A percentile compares a stretch with the other conserved stretches of the same genome.
These are phyloP conservation scores for Arthrobotrys sinensis DNA, from an alignment of 2,329 filamentous ascomycete genomes.

Conservation along the genomic window DNA sequence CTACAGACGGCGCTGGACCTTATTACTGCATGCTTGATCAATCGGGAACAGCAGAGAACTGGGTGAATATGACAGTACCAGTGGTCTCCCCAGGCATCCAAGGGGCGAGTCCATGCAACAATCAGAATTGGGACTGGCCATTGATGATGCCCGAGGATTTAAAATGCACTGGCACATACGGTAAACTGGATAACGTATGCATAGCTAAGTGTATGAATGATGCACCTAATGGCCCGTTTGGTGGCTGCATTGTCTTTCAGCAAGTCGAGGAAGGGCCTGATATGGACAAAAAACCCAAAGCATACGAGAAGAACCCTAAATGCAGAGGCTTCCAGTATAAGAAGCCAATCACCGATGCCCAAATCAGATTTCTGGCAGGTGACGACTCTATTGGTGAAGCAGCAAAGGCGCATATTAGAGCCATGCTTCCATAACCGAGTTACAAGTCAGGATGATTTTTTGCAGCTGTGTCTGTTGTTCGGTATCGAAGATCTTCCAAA, in stretches of 20 bases:
- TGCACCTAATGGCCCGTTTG: slow-evolving; percentile 27
- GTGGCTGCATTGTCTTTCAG: slow-evolving; percentile 31
- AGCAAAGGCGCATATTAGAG: not conserved
- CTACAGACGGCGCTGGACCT: slow-evolving; percentile 21
- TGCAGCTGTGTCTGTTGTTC: no score
- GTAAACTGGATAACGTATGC: not conserved
- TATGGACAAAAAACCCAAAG: not conserved
- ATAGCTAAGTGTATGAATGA: slow-evolving; percentile 19
- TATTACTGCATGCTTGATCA: slow-evolving; percentile 25
- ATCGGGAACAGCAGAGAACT: not conserved
- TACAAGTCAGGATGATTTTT: not conserved
- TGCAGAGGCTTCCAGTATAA: slow-evolving; percentile 33
- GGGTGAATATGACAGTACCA: slow-evolving; percentile 23
- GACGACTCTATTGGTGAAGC: slow-evolving; percentile 5
- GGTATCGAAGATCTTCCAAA: no score
- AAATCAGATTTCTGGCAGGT: slow-evolving; percentile 25
- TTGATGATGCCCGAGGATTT: slow-evolving; percentile 18
- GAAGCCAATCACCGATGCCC: not conserved
- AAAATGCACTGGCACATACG: slow-evolving; percentile 24
- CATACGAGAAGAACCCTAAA: slow-evolving; percentile 9
- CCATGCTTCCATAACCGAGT: not conserved
- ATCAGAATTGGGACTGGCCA: slow-evolving; percentile 30
- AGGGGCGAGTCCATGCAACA: slow-evolving; percentile 29
- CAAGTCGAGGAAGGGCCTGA: slow-evolving; percentile 1
- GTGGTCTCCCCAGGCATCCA: slow-evolving; percentile 11